Conservation (phyloP, 805 yeast genomes). For the Saturnispora diversa region DNA sequence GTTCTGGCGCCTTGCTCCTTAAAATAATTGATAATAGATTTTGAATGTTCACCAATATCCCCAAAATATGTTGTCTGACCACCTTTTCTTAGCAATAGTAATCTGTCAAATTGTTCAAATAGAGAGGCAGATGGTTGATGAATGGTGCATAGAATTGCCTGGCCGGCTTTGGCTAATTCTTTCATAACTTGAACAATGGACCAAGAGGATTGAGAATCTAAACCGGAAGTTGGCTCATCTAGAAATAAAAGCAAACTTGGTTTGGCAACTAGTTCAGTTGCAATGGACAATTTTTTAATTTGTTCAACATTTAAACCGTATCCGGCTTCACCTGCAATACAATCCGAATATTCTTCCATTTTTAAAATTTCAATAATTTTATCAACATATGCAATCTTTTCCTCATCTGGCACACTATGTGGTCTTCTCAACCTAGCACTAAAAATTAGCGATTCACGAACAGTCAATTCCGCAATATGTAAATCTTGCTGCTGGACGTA, state of each 20-base stretch:
- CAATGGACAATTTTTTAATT: slow-evolving; percentile 46
- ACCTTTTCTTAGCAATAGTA: slow-evolving; percentile 40
- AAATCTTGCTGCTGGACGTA: slow-evolving; percentile 52
- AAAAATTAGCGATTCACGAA: slow-evolving; percentile 41
- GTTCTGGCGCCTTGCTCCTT: slow-evolving; percentile 53
- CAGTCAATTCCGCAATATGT: slow-evolving; percentile 43
- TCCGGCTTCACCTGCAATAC: slow-evolving; percentile 40
- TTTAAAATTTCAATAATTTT: slow-evolving; percentile 33
- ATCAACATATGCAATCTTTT: slow-evolving; percentile 38
- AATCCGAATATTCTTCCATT: slow-evolving; percentile 42
- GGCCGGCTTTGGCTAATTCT: slow-evolving; percentile 44
- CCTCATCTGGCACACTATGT: slow-evolving; percentile 32
- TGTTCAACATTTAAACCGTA: slow-evolving; percentile 48
- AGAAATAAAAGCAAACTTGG: slow-evolving; percentile 45
- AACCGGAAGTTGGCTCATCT: slow-evolving; percentile 56
- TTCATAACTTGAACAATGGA: slow-evolving; percentile 45
- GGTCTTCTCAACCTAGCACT: slow-evolving; percentile 44
- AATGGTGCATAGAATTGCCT: slow-evolving; percentile 51
- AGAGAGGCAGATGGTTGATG: slow-evolving; percentile 44
- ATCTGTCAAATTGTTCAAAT: slow-evolving; percentile 35
- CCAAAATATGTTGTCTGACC: slow-evolving; percentile 50
- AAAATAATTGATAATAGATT: slow-evolving; percentile 37
- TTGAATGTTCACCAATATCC: slow-evolving; percentile 41
- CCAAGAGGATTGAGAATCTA: slow-evolving; percentile 55
- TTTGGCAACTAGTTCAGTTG: slow-evolving; percentile 48